Base-by-base conservation (phyloP, 192 early-diverging fungal genomes). In the Hyaloraphidium curvatum region DNA sequence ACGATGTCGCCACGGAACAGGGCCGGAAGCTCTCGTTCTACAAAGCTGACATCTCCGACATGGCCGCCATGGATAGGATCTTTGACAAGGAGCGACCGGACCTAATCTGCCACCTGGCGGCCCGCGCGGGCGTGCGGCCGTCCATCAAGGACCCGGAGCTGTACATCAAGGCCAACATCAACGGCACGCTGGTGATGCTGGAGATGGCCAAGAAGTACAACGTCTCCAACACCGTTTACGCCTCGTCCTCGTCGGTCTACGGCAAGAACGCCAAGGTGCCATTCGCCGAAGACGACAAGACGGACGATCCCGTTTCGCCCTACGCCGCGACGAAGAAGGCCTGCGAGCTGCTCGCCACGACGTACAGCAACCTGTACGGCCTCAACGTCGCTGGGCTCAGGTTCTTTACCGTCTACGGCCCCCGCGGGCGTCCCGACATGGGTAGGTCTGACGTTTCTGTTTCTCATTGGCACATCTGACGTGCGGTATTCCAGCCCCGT, bases 341-440 rank as follows among this genome's bases (percentile, higher is more conserved):
- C 41, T 57, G 55, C 55, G 55, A 57, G 55, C 40, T 57, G 7
- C 7, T 57, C 25, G 55, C 55, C 2, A 11, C 25, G 3, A 57
- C 55, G 23, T 57, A 31, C 43, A 1, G 5, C 25, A 21, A 28
- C 22, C 55, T 57, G 22, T 57, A 57, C 55, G 27, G 27, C 2
- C n/a, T 57, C 31, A 28, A 28, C 40, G 55, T 57, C 2, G 50
- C 55, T 1, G 55, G 55, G 3, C 55, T 57, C 25, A 40, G 55
- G n/a, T 57, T 57, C 55, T 57, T 57, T 39, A 57, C 55, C 40
- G 55, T 57, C 48, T 57, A 57, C 30, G 55, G 55, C 3, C 55
- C 55, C 1, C 55, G 55, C 22, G 55, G 55, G 4, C 40, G 55
- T 3, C 55, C 55, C 35, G n/a, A 37, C 35, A 37, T 37, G 11